These are phyloP conservation scores for Colletotrichum endophyticum DNA, from an alignment of 2,329 filamentous ascomycete species.

Conservation along the genomic window DNA sequence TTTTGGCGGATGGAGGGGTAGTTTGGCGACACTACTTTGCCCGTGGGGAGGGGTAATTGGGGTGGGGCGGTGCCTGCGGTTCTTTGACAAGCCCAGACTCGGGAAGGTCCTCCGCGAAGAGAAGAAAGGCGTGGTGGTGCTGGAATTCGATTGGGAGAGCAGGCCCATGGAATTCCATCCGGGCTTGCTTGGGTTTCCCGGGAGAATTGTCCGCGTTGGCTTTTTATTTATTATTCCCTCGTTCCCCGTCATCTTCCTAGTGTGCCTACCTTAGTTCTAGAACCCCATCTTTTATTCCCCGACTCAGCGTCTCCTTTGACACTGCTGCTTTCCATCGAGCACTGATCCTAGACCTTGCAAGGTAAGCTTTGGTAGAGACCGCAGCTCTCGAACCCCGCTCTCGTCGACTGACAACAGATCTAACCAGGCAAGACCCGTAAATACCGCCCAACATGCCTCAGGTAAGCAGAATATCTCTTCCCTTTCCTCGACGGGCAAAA, in stretches of 20 bases:
- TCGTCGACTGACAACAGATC: neutral
- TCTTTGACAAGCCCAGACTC: neutral
- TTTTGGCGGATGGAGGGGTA: slow-evolving; percentile 4
- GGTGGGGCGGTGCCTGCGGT: neutral
- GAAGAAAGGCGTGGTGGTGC: neutral
- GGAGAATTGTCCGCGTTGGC: neutral
- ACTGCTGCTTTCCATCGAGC: neutral
- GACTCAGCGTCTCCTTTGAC: neutral
- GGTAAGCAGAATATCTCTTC: slow-evolving; percentile 24
- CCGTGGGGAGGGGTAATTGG: slow-evolving; percentile 8
- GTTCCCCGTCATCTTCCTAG: neutral
- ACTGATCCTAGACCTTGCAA: slow-evolving; percentile 6
- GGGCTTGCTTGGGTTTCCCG: neutral
- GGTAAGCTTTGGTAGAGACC: neutral
- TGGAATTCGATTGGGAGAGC: neutral
- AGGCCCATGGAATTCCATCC: neutral
- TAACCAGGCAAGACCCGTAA: neutral
- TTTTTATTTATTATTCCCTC: neutral
- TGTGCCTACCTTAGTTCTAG: neutral
- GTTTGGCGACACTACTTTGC: neutral
- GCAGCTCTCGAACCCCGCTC: neutral
- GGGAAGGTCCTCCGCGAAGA: neutral
- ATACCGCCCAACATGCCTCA: slow-evolving; percentile 36
- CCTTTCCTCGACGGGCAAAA: neutral
- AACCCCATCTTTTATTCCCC: neutral